Evolutionary conservation across 768 basidiomycete genomes (phyloP), one percentile per base, ranked within the genome.

Genomic region (Tricholoma matsutake): DNA sequence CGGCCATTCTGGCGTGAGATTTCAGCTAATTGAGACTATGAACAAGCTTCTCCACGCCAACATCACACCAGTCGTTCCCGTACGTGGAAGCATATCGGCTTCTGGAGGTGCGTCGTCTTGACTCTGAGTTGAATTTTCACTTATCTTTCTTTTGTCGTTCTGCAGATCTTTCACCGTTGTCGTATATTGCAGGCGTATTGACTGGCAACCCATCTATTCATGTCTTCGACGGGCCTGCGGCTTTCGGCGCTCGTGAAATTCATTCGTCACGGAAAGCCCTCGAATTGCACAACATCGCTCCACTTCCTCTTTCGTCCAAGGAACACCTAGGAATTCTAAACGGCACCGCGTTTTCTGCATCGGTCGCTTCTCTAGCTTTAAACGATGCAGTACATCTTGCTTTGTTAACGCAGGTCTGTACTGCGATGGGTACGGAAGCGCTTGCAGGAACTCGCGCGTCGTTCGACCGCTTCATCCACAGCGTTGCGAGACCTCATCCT

Each of bases 401-500:
- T 8, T 72, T 91, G 22, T 78, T 90, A 18, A 79, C 88, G 11
- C 82, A 92, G 79, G 82, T 88, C 6, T 82, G 86, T 66, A 94
- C 92, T 0, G 92, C 92, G 0, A 83, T 95, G 82, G 91, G 92
- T 14, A 84, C 87, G 4, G 93, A 95, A 70, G 92, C 92, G 6
- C 83, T 94, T 64, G 73, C 85, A 35, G 93, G 93, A 16, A 81
- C 86, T 14, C 85, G 85, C 22, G 86, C 79, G 11, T 88, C 87
- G 0, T 91, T 88, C 67, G 87, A 86, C 61, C 83, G 88, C 2
- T 95, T 95, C 78, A 90, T 95, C 61, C 86, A 89, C 70, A 80
- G 82, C 57, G 75, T 81, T 37, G 84, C 88, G 14, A 86, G 93
- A 9, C 93, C 93, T 6, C 93, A 95, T 71, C 88, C 90, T 5